Base-by-base conservation (phyloP, 2,329 filamentous ascomycete genomes). In the Cladosporium cucumerinum region DNA sequence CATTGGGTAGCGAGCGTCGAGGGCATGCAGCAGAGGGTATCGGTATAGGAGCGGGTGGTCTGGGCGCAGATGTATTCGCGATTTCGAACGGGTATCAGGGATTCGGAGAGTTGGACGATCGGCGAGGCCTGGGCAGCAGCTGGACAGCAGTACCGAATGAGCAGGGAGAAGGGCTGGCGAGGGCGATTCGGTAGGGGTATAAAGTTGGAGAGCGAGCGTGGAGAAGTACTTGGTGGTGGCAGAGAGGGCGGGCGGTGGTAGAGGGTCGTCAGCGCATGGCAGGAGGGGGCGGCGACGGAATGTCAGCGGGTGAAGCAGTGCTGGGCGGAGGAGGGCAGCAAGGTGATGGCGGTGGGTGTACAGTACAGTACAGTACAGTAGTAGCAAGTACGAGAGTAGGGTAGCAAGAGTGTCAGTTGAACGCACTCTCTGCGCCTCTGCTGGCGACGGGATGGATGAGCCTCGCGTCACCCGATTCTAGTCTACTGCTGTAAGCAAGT, bases 1-100 rank as follows among this genome's bases (percentile, higher is more conserved):
- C 66, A 66, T 65, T 21, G 52, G 39, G 59, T 18, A 60, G 4
- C 39, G 26, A 26, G 16, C 25, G 36, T 48, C 25, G 57, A 18
- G 28, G 30, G 51, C 51, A 21, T 32, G 51, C 51, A 30, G 30
- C 18, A 18, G 14, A 57, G 32, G 23, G 32, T 34, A n/a, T 39
- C 32, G 32, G 32, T 57, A 23, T 23, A 39, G 32, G 54, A 30
- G 54, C 54, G 30, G 21, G n/a, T 39, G 30, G 54, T 26, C 54
- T 34, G 54, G 30, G 54, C 30, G 39, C 39, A 18, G 36, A 43
- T 49, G 39, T 60, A n/a, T n/a, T 48, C 36, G 57, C 57, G 57
- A 26, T 60, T n/a, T 18, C 8, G 46, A 26, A 18, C 18, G 39
- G 18, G 6, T 23, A 18, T 43, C n/a, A 60, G 39, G 39, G n/a